phyloP scores from a whole-genome alignment of 176 grass and related monocot species.

The Tillandsia leiboldiana region DNA sequence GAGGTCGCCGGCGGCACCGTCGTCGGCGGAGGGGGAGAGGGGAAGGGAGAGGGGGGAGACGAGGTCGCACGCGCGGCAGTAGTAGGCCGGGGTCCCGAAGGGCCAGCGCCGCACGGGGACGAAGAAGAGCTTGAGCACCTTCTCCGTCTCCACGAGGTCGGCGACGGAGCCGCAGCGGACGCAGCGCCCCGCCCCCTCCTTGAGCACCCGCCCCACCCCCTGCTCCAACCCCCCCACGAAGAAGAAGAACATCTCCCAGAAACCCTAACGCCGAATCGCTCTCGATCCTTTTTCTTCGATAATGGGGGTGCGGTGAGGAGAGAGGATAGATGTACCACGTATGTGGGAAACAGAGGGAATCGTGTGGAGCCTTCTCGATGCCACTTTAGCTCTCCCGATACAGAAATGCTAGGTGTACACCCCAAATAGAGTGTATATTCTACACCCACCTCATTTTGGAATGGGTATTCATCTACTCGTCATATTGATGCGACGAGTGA shows the following conservation, averaged over 20 bases:
- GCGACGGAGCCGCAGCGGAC: slow-evolving; percentile 51
- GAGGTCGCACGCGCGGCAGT: slow-evolving; percentile 69
- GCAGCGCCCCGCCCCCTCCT: slow-evolving; percentile 64
- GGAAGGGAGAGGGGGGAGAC: slow-evolving; percentile 27
- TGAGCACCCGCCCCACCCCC: slow-evolving; percentile 48
- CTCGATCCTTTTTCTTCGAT: neutral
- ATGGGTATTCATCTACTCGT: too few relatives aligned
- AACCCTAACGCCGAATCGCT: neutral
- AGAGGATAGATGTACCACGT: too few relatives aligned
- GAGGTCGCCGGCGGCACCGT: slow-evolving; percentile 6
- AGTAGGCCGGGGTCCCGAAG: slow-evolving; percentile 49
- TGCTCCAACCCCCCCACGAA: slow-evolving; percentile 71
- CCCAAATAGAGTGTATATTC: too few relatives aligned
- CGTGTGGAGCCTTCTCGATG: neutral
- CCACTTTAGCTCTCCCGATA: too few relatives aligned
- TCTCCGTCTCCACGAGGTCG: slow-evolving; percentile 80
- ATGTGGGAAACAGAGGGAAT: too few relatives aligned
- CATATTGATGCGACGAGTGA: too few relatives aligned
- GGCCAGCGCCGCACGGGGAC: slow-evolving; percentile 69
- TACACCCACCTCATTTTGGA: too few relatives aligned
- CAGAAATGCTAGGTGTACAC: too few relatives aligned
- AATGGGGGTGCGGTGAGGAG: too few relatives aligned
- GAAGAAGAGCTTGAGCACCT: slow-evolving; percentile 86
- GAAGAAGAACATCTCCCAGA: slow-evolving; percentile 65
- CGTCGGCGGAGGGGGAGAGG: neutral